phyloP scores from a whole-genome alignment of 2,329 filamentous ascomycete species.

The Emergomyces orientalis region DNA sequence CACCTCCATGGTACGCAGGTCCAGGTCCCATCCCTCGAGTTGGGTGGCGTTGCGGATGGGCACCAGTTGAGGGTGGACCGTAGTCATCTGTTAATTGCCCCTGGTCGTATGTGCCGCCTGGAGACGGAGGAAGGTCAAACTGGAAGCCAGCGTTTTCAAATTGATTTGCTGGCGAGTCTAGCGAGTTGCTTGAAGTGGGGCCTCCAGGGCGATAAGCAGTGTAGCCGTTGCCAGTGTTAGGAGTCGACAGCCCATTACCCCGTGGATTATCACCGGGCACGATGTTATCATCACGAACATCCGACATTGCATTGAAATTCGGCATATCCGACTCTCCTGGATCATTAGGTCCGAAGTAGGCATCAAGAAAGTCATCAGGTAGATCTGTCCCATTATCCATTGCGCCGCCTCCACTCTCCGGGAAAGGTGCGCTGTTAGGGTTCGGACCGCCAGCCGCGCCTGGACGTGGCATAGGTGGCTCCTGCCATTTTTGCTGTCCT shows the following conservation, averaged over 20 bases:
- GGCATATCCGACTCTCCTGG: slow-evolving; percentile 50
- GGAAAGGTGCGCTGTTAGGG: slow-evolving; percentile 11
- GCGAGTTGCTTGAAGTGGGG: slow-evolving; percentile 26
- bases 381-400: neutral
- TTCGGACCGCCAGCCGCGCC: slow-evolving; percentile 22
- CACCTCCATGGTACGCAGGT: slow-evolving; percentile 9
- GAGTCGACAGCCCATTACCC: slow-evolving; percentile 16
- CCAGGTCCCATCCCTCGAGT: slow-evolving; percentile 13
- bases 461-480: slow-evolving; percentile 22
- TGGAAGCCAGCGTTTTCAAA: slow-evolving; percentile 50
- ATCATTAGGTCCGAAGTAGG: slow-evolving; percentile 44
- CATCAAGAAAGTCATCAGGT: slow-evolving; percentile 38
- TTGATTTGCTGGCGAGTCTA: slow-evolving; percentile 30
- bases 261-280: slow-evolving; percentile 28
- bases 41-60: slow-evolving; percentile 9
- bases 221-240: slow-evolving; percentile 23
- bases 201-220: slow-evolving; percentile 29
- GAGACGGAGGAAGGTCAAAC: slow-evolving; percentile 56
- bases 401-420: slow-evolving; percentile 2
- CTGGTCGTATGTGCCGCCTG: slow-evolving; percentile 9
- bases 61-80: slow-evolving; percentile 12
- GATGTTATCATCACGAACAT: slow-evolving; percentile 23
- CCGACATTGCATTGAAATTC: slow-evolving; percentile 51
- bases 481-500: slow-evolving; percentile 28
- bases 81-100: slow-evolving; percentile 16